phyloP scores from a whole-genome alignment of 257 asterid genomes.

The Craterostigma plantagineum region DNA sequence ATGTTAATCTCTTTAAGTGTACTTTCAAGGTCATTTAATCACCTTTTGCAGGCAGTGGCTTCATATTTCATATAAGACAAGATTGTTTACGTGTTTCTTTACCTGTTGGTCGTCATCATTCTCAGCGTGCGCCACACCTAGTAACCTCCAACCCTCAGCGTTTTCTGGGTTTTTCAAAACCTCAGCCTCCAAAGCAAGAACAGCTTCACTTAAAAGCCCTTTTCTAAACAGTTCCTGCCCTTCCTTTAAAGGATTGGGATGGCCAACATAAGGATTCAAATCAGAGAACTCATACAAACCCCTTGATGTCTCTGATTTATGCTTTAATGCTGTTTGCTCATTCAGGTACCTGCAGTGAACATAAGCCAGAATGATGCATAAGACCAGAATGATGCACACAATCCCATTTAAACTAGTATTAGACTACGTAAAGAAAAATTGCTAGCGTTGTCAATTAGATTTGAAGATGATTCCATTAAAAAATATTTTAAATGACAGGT shows the following conservation, averaged over 20 bases:
- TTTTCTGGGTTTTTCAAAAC: slow-evolving; percentile 90
- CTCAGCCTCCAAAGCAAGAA: slow-evolving; percentile 99
- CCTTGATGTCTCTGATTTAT: slow-evolving; percentile 16
- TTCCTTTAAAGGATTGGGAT: slow-evolving; percentile 91
- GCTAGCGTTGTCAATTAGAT: no score
- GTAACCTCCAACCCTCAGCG: slow-evolving; percentile 99
- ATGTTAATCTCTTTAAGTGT: no score
- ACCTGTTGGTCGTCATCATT: slow-evolving; percentile 99
- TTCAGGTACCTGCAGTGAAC: slow-evolving; percentile 27
- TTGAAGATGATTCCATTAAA: no score
- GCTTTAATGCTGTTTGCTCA: slow-evolving; percentile 26
- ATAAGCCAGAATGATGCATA: no score
- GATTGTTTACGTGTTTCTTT: background rate
- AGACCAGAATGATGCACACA: background rate
- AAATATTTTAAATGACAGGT: no score
- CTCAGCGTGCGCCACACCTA: slow-evolving; percentile 98
- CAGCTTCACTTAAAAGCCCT: slow-evolving; percentile 99
- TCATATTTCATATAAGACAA: no score
- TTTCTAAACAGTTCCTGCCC: slow-evolving; percentile 91
- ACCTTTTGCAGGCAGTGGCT: no score
- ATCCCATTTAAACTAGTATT: background rate
- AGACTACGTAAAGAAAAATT: no score
- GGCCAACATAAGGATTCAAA: slow-evolving; percentile 95
- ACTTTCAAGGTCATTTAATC: no score
- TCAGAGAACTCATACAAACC: slow-evolving; percentile 90